A percentile compares a stretch with the other conserved stretches of the same genome.
phyloP scores from a whole-genome alignment of 768 basidiomycete genomes.

The Pulveroboletus sp. region DNA sequence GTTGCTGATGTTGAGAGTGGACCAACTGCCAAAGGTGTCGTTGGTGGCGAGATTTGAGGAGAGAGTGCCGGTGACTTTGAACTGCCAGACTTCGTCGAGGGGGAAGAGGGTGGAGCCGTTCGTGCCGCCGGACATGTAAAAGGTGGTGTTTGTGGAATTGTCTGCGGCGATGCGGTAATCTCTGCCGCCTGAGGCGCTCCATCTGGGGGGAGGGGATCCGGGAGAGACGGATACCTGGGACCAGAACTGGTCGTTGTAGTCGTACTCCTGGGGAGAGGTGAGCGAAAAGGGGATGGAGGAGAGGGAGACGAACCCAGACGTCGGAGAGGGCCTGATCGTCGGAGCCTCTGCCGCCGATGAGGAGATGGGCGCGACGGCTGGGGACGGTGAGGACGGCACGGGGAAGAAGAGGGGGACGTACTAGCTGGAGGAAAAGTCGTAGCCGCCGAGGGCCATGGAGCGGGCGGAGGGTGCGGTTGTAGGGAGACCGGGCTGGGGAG shows the following conservation, averaged over 20 bases:
- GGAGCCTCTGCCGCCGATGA: slow-evolving; percentile 67
- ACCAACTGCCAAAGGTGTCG: slow-evolving; percentile 55
- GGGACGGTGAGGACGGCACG: slow-evolving; percentile 15
- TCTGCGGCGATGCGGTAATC: slow-evolving; percentile 46
- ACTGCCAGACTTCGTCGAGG: slow-evolving; percentile 67
- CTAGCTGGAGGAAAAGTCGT: slow-evolving; percentile 82
- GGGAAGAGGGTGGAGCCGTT: slow-evolving; percentile 42
- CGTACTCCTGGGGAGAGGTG: slow-evolving; percentile 56
- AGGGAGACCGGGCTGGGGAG: slow-evolving; percentile 47
- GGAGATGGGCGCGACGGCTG: slow-evolving; percentile 70
- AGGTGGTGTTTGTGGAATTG: slow-evolving; percentile 56
- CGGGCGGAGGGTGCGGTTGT: slow-evolving; percentile 52
- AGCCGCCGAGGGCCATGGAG: slow-evolving; percentile 59
- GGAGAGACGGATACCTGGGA: slow-evolving; percentile 49
- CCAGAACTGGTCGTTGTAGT: slow-evolving; percentile 78
- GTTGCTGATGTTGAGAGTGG: slow-evolving; percentile 38
- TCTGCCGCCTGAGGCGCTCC: slow-evolving; percentile 72
- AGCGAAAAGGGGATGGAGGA: slow-evolving; percentile 3
- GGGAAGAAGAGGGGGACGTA: slow-evolving; percentile 35
- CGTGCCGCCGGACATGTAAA: slow-evolving; percentile 71
- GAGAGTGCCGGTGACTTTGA: slow-evolving; percentile 65
- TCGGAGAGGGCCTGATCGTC: slow-evolving; percentile 56
- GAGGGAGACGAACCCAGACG: slow-evolving; percentile 58
- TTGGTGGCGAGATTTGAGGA: slow-evolving; percentile 59
- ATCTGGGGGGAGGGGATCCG: slow-evolving; percentile 57